These are phyloP conservation scores for Tetradesmus obliquus DNA, from an alignment of 139 green algal species.

Conservation along the genomic window DNA sequence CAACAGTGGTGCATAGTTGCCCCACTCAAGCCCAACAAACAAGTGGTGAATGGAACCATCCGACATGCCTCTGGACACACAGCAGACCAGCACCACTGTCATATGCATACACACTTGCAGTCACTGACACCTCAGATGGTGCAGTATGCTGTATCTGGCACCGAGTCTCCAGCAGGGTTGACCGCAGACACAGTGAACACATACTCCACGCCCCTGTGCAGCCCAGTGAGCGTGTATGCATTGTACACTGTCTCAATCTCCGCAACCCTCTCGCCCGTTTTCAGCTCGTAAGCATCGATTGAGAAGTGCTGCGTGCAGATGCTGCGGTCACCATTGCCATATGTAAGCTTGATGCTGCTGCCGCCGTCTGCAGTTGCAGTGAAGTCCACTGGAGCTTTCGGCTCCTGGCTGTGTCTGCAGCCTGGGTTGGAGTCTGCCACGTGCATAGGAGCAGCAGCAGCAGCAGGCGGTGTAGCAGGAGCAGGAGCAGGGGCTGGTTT, in stretches of 20 bases:
- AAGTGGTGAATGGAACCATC: no score
- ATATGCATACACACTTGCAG: no score
- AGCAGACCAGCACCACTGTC: no score
- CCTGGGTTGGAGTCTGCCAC: background rate
- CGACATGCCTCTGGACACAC: no score
- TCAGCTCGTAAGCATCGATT: constrained; percentile 9
- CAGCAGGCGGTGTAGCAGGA: no score
- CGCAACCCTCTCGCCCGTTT: background rate
- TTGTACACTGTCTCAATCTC: background rate
- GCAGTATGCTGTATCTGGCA: constrained; percentile 1
- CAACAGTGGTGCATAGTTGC: no score
- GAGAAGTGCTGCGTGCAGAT: background rate
- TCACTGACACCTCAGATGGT: background rate
- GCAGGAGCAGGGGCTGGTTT: background rate
- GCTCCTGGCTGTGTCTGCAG: background rate
- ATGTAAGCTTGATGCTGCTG: background rate
- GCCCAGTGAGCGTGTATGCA: background rate
- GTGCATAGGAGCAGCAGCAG: background rate
- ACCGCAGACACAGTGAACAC: background rate
- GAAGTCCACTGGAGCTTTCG: background rate
- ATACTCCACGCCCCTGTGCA: background rate
- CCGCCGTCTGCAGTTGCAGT: background rate
- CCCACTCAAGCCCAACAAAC: no score
- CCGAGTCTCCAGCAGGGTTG: background rate
- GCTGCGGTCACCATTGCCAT: background rate